phyloP scores from a whole-genome alignment of 2,329 filamentous ascomycete species.

The Penicillium sp. region DNA sequence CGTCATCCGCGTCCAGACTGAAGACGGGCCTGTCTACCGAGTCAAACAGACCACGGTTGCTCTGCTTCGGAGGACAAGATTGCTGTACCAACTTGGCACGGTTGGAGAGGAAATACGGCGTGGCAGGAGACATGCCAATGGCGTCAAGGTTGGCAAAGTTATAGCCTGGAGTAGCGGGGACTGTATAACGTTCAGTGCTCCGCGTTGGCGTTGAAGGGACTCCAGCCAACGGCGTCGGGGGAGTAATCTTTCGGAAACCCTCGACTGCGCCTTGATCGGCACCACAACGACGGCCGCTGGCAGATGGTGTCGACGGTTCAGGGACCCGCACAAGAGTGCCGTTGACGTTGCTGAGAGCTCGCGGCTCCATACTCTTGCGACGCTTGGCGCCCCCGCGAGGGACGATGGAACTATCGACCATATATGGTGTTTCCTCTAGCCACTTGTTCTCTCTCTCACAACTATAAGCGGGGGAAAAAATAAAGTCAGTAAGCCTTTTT shows the following conservation, averaged over 20 bases:
- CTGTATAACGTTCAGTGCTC: constrained; percentile 16
- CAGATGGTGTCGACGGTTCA: constrained; percentile 23
- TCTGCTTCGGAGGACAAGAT: constrained; percentile 51
- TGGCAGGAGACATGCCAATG: constrained; percentile 40
- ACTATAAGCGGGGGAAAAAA: constrained; percentile 34
- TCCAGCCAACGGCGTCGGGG: constrained; percentile 19
- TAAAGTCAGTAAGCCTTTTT: constrained; percentile 3
- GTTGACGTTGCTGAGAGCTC: constrained; percentile 62
- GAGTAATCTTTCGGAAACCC: constrained; percentile 31
- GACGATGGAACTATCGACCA: constrained; percentile 60
- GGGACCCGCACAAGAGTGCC: constrained; percentile 50
- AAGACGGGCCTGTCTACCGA: constrained; percentile 3
- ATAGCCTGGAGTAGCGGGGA: constrained; percentile 31
- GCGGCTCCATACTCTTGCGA: constrained; percentile 76
- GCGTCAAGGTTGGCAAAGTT: constrained; percentile 34
- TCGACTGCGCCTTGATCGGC: constrained; percentile 27
- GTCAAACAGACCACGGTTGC: constrained; percentile 38
- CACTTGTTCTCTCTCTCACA: constrained; percentile 71
- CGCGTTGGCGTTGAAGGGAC: constrained; percentile 15
- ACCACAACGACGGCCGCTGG: constrained; percentile 25
- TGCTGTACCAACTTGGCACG: constrained; percentile 43
- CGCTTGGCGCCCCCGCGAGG: constrained; percentile 66
- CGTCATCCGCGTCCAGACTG: constrained; percentile 16
- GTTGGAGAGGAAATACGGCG: constrained; percentile 42
- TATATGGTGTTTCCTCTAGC: constrained; percentile 66